Percentiles rank a stretch among this genome's conserved stretches.
Conservation (phyloP, 768 basidiomycete genomes). For the Naematelia aurantialba region DNA sequence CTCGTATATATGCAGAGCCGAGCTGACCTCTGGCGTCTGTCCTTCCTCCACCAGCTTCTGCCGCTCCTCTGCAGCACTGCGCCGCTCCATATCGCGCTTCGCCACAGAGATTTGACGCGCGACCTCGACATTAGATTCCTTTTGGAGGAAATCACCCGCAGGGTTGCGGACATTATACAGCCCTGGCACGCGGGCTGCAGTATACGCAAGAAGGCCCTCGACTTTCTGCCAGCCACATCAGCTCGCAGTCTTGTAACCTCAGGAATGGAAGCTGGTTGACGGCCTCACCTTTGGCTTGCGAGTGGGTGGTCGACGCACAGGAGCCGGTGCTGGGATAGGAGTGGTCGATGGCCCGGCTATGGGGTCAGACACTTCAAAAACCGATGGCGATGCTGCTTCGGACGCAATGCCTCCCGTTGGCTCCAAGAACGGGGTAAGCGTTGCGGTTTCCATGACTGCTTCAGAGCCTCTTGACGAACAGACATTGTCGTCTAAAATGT, state of each 20-base stretch:
- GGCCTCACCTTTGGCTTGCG: conserved; percentile 33
- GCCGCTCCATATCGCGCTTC: conserved; percentile 13
- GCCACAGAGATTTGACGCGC: conserved; percentile 31
- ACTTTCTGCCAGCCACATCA: conserved; percentile 22
- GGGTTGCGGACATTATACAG: conserved; percentile 41
- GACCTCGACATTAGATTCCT: conserved; percentile 38
- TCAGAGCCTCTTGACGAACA: background rate
- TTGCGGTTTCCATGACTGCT: background rate
- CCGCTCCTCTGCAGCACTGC: conserved; percentile 16
- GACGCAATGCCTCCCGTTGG: background rate
- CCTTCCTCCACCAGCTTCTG: conserved; percentile 10
- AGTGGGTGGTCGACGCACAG: conserved; percentile 1
- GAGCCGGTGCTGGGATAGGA: conserved; percentile 13
- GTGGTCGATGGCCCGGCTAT: conserved; percentile 26
- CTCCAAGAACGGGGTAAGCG: background rate
- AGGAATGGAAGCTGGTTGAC: background rate
- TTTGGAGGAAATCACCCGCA: conserved; percentile 33
- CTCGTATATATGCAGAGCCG: background rate
- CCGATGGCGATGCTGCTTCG: background rate
- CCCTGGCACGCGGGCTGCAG: conserved; percentile 33
- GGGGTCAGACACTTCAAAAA: background rate
- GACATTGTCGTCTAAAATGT: background rate
- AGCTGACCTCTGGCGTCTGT: conserved; percentile 7
- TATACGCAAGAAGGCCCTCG: conserved; percentile 33
- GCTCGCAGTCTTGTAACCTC: background rate